Evolutionary conservation across 2,329 filamentous ascomycete species (phyloP).

Genomic region (Colletotrichum cuscutae): DNA sequence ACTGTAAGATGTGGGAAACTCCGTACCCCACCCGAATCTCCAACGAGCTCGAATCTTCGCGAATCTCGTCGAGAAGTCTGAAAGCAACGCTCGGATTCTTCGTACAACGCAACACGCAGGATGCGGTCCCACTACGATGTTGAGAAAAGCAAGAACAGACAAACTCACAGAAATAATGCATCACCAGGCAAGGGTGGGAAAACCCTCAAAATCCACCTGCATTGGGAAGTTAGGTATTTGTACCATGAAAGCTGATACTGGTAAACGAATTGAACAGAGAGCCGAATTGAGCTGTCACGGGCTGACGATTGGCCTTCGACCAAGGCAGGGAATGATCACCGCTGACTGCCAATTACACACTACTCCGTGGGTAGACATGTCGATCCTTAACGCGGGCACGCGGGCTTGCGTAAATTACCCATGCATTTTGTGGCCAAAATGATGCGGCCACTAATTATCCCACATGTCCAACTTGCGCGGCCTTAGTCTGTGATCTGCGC

Average conservation of each 20-base stretch:
- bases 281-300: background rate
- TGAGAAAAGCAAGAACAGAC: too few relatives aligned
- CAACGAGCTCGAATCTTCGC: slow-evolving; percentile 26
- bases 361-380: background rate
- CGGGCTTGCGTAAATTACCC: background rate
- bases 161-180: too few relatives aligned
- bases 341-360: background rate
- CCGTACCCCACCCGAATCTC: slow-evolving; percentile 8
- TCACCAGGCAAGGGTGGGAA: background rate
- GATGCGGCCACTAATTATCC: background rate
- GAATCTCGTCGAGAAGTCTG: slow-evolving; percentile 12
- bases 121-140: too few relatives aligned
- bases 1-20: background rate
- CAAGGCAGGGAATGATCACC: slow-evolving; percentile 10
- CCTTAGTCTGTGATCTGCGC: background rate
- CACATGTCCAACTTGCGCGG: background rate
- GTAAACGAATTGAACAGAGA: background rate
- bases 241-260: background rate
- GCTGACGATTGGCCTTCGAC: background rate
- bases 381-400: background rate
- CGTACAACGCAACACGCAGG: background rate
- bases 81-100: background rate
- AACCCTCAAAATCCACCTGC: slow-evolving; percentile 5
- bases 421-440: background rate
- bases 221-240: background rate